phyloP scores from a whole-genome alignment of 2,329 filamentous ascomycete genomes.

The Pseudogymnoascus sp. region DNA sequence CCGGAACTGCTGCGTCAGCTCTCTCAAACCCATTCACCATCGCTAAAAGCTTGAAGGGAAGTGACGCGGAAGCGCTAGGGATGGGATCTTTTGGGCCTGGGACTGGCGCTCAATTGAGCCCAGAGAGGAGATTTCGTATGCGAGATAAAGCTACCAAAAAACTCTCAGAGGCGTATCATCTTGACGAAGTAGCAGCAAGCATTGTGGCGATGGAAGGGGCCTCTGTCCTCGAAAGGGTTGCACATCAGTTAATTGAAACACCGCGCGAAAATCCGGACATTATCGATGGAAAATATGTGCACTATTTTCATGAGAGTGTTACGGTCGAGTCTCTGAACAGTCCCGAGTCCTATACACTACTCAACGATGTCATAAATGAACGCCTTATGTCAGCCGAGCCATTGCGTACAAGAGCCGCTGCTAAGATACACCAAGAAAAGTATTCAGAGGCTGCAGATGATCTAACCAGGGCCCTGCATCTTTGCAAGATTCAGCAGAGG shows the following conservation, averaged over 20 bases:
- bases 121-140: conserved; percentile 71
- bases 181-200: conserved; percentile 78
- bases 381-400: conserved; percentile 58
- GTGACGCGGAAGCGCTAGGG: conserved; percentile 44
- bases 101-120: conserved; percentile 60
- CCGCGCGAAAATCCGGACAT: conserved; percentile 53
- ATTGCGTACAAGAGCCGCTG: conserved; percentile 65
- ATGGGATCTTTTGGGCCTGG: conserved; percentile 47
- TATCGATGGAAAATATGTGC: conserved; percentile 75
- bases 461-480: conserved; percentile 57
- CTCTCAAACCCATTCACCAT: conserved; percentile 49
- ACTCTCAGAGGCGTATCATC: conserved; percentile 66
- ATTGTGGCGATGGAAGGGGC: conserved; percentile 78
- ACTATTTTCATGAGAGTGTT: conserved; percentile 90
- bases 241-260: conserved; percentile 58
- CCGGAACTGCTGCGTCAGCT: conserved; percentile 60
- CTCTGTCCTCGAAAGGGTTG: conserved; percentile 70
- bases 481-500: conserved; percentile 31
- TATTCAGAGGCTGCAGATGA: conserved; percentile 63
- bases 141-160: conserved; percentile 73
- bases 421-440: conserved; percentile 69
- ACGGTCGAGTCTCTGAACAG: conserved; percentile 66
- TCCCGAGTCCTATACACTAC: conserved; percentile 57
- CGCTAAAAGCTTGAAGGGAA: conserved; percentile 42
- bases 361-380: conserved; percentile 61